A percentile compares a stretch with the other conserved stretches of the same genome.
Conservation (phyloP, 2,329 filamentous ascomycete genomes). For the Aspergillus texensis region DNA sequence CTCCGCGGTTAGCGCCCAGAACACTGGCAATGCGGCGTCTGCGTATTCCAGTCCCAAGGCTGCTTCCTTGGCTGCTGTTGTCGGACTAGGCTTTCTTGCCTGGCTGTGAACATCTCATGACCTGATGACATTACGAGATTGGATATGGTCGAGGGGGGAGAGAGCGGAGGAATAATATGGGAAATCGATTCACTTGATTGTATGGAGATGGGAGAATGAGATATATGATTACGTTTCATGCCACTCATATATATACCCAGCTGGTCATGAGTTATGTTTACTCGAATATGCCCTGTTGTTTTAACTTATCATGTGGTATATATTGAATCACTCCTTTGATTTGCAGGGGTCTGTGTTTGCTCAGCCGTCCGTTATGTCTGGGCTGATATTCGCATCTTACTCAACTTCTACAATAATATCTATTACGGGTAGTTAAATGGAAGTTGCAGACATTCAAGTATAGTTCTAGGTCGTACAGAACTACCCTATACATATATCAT, state of each 20-base stretch:
- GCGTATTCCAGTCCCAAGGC: slow-evolving; percentile 17
- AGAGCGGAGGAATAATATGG: neutral
- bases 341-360: neutral
- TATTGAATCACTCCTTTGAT: neutral
- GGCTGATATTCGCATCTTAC: neutral
- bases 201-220: neutral
- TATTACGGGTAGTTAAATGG: neutral
- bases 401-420: neutral
- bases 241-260: neutral
- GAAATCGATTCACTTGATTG: neutral
- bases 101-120: slow-evolving; percentile 24
- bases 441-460: neutral
- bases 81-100: slow-evolving; percentile 28
- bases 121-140: neutral
- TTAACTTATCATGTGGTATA: neutral
- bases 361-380: neutral
- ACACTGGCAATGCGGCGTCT: slow-evolving; percentile 20
- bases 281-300: neutral
- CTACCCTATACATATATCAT: too few species aligned
- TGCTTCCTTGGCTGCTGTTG: slow-evolving; percentile 24
- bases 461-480: too few species aligned
- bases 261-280: neutral
- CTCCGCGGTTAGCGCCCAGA: slow-evolving; percentile 5
- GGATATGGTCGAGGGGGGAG: neutral
- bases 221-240: neutral